phyloP scores from a whole-genome alignment of 305 asterid genomes.

The Withania somnifera region DNA sequence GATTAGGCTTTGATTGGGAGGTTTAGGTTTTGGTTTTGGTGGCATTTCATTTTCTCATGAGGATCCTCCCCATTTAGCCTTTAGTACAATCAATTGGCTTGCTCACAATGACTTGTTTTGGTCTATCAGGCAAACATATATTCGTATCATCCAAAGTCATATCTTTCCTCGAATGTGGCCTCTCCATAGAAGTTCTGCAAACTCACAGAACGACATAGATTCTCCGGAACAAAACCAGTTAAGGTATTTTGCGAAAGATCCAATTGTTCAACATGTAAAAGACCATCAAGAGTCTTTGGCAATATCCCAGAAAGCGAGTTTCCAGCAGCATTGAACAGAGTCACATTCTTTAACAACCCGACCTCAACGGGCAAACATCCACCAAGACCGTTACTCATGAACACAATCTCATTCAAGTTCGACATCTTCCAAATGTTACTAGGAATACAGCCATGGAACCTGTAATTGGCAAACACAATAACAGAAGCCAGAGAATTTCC shows the following conservation, averaged over 20 bases:
- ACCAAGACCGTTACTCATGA: slow-evolving; percentile 25
- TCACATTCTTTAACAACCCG: slow-evolving; percentile 29
- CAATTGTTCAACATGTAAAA: slow-evolving; percentile 32
- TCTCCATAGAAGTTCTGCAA: slow-evolving; percentile 45
- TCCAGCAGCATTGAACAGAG: slow-evolving; percentile 34
- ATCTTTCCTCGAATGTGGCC: slow-evolving; percentile 8
- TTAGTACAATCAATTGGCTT: slow-evolving; percentile 22
- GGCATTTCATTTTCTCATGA: too few relatives aligned
- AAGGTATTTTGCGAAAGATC: slow-evolving; percentile 37
- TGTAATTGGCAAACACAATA: slow-evolving; percentile 46
- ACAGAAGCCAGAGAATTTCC: slow-evolving; percentile 68
- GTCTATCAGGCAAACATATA: slow-evolving; percentile 21
- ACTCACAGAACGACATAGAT: slow-evolving; percentile 36
- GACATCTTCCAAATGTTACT: slow-evolving; percentile 53
- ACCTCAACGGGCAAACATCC: slow-evolving; percentile 69
- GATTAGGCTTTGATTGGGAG: not conserved
- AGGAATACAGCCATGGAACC: slow-evolving; percentile 61
- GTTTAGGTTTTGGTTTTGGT: not conserved
- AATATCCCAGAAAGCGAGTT: slow-evolving; percentile 26
- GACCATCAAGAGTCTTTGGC: slow-evolving; percentile 34
- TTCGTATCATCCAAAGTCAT: slow-evolving; percentile 7
- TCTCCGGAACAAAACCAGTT: slow-evolving; percentile 48
- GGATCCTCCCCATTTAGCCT: slow-evolving; percentile 6
- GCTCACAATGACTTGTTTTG: slow-evolving; percentile 18
- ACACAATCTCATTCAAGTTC: slow-evolving; percentile 41